These are phyloP conservation scores for Seiridium unicorne DNA, from an alignment of 2,329 filamentous ascomycete genomes.

Conservation along the genomic window DNA sequence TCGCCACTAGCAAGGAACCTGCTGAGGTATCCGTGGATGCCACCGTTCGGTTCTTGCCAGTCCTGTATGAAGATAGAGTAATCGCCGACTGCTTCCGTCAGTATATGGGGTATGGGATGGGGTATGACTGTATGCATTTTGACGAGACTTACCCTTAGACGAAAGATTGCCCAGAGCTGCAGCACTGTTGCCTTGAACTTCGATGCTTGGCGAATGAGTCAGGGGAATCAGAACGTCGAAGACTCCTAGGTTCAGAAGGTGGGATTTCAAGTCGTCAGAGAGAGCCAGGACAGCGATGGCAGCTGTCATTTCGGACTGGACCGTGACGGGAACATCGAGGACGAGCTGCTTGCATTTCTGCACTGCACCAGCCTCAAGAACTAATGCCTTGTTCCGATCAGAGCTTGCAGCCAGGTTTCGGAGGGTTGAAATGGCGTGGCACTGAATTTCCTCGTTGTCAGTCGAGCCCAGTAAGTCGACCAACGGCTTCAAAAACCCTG, in stretches of 20 bases:
- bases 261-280: constrained; percentile 92
- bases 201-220: constrained; percentile 92
- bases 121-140: background rate
- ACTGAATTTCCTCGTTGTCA: constrained; percentile 98
- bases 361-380: constrained; percentile 91
- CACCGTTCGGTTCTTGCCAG: constrained; percentile 89
- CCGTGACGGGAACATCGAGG: constrained; percentile 85
- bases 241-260: constrained; percentile 86
- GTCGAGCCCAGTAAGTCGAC: constrained; percentile 93
- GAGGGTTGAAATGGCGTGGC: constrained; percentile 95
- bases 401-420: constrained; percentile 95
- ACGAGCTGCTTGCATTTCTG: constrained; percentile 99
- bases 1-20: constrained; percentile 93
- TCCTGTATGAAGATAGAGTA: constrained; percentile 95
- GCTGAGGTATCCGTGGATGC: constrained; percentile 92
- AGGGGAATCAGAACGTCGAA: constrained; percentile 96
- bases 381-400: constrained; percentile 96
- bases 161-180: constrained; percentile 94
- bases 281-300: constrained; percentile 94
- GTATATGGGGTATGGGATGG: background rate
- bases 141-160: constrained; percentile 73
- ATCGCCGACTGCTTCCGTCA: constrained; percentile 70
- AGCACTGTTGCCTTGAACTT: constrained; percentile 97
- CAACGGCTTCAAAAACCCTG: constrained; percentile 88
- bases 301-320: constrained; percentile 99